Conservation (phyloP, 1,139 yeast genomes). For the Suhomyces terraborum region DNA sequence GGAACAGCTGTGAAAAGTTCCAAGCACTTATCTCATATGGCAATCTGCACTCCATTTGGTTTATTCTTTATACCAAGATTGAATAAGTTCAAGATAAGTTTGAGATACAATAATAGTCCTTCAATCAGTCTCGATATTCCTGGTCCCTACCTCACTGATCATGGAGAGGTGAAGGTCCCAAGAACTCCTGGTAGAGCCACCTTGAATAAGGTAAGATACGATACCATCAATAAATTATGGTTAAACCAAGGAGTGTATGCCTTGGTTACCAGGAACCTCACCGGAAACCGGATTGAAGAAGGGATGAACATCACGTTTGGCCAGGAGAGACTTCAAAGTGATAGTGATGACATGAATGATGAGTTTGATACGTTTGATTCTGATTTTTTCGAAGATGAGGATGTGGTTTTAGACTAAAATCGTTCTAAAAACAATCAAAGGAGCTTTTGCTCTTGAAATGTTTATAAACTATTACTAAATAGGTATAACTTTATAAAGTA, state of each 20-base stretch:
- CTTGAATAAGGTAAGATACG: constrained; percentile 53
- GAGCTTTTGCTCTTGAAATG: too few relatives aligned
- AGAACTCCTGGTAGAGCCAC: constrained; percentile 58
- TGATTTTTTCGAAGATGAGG: neutral
- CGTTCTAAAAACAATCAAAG: neutral
- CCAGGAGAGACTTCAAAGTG: constrained; percentile 11
- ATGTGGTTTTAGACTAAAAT: neutral
- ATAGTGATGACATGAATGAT: constrained; percentile 11
- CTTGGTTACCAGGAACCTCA: constrained; percentile 36
- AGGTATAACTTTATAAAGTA: constrained; percentile 64
- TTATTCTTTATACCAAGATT: constrained; percentile 47
- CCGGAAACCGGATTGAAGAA: constrained; percentile 25
- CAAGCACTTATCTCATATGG: constrained; percentile 26
- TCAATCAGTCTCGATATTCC: constrained; percentile 39
- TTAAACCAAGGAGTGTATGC: constrained; percentile 52
- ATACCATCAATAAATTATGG: constrained; percentile 60
- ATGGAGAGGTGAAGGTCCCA: constrained; percentile 68
- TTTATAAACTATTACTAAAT: too few relatives aligned
- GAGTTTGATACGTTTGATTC: constrained; percentile 6
- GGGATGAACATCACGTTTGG: constrained; percentile 9
- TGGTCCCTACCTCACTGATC: constrained; percentile 71
- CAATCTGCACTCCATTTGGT: constrained; percentile 35
- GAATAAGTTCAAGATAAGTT: constrained; percentile 38
- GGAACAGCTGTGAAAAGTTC: constrained; percentile 25
- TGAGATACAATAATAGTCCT: constrained; percentile 26